Evolutionary conservation across 2,329 filamentous ascomycete species (phyloP), one percentile per base, ranked within the genome.

Genomic region (Ascochyta clinopodiicola): DNA sequence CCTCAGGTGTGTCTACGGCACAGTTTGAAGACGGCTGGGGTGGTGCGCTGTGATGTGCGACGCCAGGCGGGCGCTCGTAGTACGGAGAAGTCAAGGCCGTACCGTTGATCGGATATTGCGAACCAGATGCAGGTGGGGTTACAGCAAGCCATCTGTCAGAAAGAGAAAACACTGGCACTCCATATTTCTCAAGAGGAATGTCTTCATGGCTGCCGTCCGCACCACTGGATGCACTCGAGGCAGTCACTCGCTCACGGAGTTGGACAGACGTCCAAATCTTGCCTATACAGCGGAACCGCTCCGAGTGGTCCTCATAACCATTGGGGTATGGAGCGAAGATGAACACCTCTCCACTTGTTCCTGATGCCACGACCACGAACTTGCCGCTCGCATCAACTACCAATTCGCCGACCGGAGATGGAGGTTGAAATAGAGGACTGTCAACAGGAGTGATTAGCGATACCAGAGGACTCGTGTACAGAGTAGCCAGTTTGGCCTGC

Each of bases 201-300:
- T 73, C 71, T 8, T 77, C 73, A 21, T 71, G 69, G 45, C 66
- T 73, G 22, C 68, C 64, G n/a, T 76, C 72, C 12, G 66, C 70
- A 38, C 70, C 70, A 49, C 71, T 77, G 2, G 75, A 75, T 1
- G 71, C 62, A 45, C 68, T 71, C 1, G 72, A 73, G n/a, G 69
- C 70, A 10, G 62, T 51, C 1, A 56, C 62, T n/a, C 71, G 67
- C 48, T 77, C 70, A 29, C 74, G 71, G 25, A 66, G 84, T 69
- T 95, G 91, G 25, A 96, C 80, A 39, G 87, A 88, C 0, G 95
- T 97, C 95, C 95, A 99, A 17, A 96, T 79, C 77, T 99, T 99
- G 19, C 89, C 93, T 51, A 95, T 81, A 67, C 92, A 97, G 55
- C 80, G 79, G 69, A 86, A 88, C 7, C 63, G 63, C 34, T 68